Base-by-base conservation (phyloP, 495 filamentous ascomycete genomes). In the Lasiosphaeriaceae sp. region DNA sequence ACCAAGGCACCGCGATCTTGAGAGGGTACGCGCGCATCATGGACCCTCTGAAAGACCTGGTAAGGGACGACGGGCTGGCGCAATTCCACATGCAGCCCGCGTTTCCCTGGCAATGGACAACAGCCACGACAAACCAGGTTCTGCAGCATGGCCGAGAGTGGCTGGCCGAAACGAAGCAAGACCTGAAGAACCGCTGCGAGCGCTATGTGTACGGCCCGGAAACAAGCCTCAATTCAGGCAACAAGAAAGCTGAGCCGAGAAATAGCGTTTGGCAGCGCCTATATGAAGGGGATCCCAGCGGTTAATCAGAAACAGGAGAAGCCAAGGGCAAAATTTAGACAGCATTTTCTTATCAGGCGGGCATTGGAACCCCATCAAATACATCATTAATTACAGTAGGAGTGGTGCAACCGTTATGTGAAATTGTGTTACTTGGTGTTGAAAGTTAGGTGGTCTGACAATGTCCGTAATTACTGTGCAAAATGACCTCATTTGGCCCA, bases 261-360 rank as follows among this genome's bases (percentile, higher is more conserved):
- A 16, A 50, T 20, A 46, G 45, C 31, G 35, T 24, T 50, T 56
- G 46, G 55, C 55, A 51, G 39, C 55, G 55, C 46, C 43, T 44
- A 34, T 49, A 43, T 29, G 34, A 43, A 12, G 16, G 29, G 26
- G 50, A 44, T 31, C 26, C 9, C 26, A n/a, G n/a, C n/a, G n/a
- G n/a, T n/a, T n/a, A n/a, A n/a, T n/a, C n/a, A n/a, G n/a, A n/a
- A n/a, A n/a, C n/a, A n/a, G n/a, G n/a, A n/a, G n/a, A n/a, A n/a
- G n/a, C n/a, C n/a, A n/a, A n/a, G n/a, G n/a, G n/a, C n/a, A n/a
- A n/a, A n/a, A n/a, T n/a, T n/a, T n/a, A n/a, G n/a, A n/a, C n/a
- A n/a, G n/a, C n/a, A n/a, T n/a, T n/a, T n/a, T n/a, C n/a, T n/a
- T n/a, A n/a, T n/a, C n/a, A n/a, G n/a, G n/a, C n/a, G n/a, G n/a